A percentile compares a stretch with the other conserved stretches of the same genome.
phyloP scores from a whole-genome alignment of 2,329 filamentous ascomycete genomes.

The Cryphonectria japonica region DNA sequence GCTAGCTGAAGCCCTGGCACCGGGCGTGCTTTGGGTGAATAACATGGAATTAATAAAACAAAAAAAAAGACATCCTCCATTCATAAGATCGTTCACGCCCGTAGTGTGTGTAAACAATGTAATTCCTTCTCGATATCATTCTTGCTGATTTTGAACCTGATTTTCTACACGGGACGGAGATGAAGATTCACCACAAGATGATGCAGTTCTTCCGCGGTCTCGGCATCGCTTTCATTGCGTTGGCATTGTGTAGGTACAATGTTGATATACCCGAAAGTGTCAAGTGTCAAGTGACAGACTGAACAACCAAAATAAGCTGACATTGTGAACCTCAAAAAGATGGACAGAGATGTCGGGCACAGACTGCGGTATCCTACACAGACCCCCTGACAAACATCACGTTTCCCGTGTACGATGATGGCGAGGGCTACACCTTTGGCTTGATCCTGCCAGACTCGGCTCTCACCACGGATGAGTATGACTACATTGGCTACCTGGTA shows the following conservation, averaged over 20 bases:
- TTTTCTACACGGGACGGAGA: background rate
- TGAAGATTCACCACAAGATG: slow-evolving; percentile 16
- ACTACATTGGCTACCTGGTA: slow-evolving; percentile 26
- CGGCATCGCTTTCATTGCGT: slow-evolving; percentile 20
- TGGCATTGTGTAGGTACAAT: slow-evolving; percentile 14
- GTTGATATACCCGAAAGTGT: no score
- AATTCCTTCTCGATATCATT: background rate
- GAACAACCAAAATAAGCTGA: background rate
- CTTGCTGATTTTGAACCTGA: background rate
- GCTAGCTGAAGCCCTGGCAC: background rate
- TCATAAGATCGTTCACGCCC: slow-evolving; percentile 11
- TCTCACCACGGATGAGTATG: slow-evolving; percentile 19
- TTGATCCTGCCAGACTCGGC: slow-evolving; percentile 20
- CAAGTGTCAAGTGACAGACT: no score
- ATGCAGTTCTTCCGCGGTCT: slow-evolving; percentile 19
- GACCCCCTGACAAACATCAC: slow-evolving; percentile 24
- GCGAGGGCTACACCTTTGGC: slow-evolving; percentile 23
- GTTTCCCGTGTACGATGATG: slow-evolving; percentile 21
- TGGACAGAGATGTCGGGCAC: slow-evolving; percentile 22
- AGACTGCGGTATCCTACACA: slow-evolving; percentile 19
- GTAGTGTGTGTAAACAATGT: background rate
- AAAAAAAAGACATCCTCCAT: background rate
- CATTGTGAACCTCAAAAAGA: background rate
- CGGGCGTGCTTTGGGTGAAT: background rate
- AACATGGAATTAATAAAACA: background rate